Evolutionary conservation across 1,284 basidiomycete genomes (phyloP), one percentile per base, ranked within the genome.

Genomic region (Puccinia polysora): DNA sequence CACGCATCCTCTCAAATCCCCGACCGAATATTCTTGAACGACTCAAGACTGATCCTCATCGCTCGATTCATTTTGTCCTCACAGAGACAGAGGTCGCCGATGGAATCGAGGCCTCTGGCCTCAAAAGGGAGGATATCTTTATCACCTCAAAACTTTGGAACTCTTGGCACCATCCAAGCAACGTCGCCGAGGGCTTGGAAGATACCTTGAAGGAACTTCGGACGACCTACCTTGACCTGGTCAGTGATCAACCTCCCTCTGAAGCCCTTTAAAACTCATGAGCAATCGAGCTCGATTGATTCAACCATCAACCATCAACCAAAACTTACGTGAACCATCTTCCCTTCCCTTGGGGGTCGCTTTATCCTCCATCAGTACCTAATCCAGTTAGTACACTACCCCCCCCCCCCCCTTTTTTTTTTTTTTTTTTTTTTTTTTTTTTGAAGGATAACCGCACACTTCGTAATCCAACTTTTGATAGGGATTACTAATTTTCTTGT

Each of bases 121-220:
- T 83, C 40, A 77, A 81, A 67, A 78, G 83, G 56, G 80, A 82
- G 71, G 81, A 83, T 28, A 75, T 84, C 38, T 83, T 82, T 80
- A 78, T 84, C 73, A 84, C 83, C 52, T 77, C 65, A 56, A 75
- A 71, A 76, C 77, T 81, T 5, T 81, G 80, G 80, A 80, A 80
- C 76, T 79, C 74, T 20, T 74, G 76, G 23, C 79, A 80, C 74
- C 73, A 75, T 49, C 79, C 79, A 4, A 76, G 78, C 32, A 74
- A 74, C 30, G 80, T 81, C 43, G 77, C 80, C 63, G 73, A 76
- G 4, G 80, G 78, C 7, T 78, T 80, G 49, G 78, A 81, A 74
- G 78, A 81, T 71, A 81, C 80, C 10, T 76, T 81, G n/a, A 73
- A 79, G 68, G 77, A 81, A 75, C 78, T 81, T 14, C 77, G 77